Base-by-base conservation (phyloP, 1,284 basidiomycete species). In the Ustilago lituana region DNA sequence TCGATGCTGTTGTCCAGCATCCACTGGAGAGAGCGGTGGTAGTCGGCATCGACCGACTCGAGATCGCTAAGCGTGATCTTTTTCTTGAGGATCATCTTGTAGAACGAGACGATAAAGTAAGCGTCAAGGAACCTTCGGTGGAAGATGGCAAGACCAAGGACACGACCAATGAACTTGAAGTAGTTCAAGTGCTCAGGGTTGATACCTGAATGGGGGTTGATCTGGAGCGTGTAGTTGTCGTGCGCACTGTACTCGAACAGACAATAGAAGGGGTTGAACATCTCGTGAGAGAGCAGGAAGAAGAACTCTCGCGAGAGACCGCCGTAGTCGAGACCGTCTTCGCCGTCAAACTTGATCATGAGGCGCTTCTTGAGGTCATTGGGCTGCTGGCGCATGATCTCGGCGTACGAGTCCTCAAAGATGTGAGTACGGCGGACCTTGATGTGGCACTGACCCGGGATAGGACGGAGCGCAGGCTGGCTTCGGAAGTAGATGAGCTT, bases 401-500 rank as follows among this genome's bases (percentile, higher is more conserved):
- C 91, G 59, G 91, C 89, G 83, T 94, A 99, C 82, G 91, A 92
- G 82, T 98, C 96, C 84, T 99, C 96, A 77, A 99, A 89, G 71
- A 99, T 92, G 77, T 93, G 91, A 74, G 89, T 91, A 62, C 96
- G 88, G 69, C 94, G 87, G 56, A 99, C 88, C 85, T 96, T 98
- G 84, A 98, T 87, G 84, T 98, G 95, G 82, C 94, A 98, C 83
- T 98, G 97, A 40, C 96, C 95, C 2, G 84, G 84, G 59, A 83
- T 84, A 27, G 84, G 84, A 61, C 94, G 89, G 85, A 98, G 90
- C 50, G 93, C 93, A 37, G 94, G 95, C 83, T 98, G 96, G 76
- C 91, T 93, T 66, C 96, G 88, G 89, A 99, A 98, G 86, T 99
- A 99, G 77, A 99, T 93, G 60, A 99, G 89, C 85, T 99, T 99